Evolutionary conservation across 441 rosid species (phyloP).

Genomic region (Mallotus repandus): DNA sequence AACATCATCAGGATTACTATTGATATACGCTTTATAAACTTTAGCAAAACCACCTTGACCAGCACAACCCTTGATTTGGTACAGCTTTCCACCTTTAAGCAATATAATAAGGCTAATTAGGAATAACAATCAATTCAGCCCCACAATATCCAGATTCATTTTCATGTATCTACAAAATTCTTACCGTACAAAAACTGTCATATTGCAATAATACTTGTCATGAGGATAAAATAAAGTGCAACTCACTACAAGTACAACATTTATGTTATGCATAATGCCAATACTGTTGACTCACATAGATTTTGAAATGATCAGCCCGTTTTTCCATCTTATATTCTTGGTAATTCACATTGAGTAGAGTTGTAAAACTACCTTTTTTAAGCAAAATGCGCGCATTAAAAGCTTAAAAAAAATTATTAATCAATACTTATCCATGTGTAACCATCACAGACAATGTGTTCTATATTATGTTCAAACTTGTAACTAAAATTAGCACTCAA

Average conservation of each 20-base stretch:
- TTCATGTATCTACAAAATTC: neutral
- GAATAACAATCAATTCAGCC: neutral
- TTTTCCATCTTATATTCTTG: neutral
- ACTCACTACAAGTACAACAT: neutral
- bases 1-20: slow-evolving; percentile 67
- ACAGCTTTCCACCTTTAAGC: slow-evolving; percentile 72
- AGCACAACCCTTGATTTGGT: slow-evolving; percentile 92
- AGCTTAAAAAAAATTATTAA: neutral
- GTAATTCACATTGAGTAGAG: neutral
- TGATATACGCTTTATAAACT: slow-evolving; percentile 72
- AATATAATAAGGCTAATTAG: neutral
- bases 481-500: neutral
- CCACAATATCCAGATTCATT: neutral
- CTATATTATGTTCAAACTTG: too few relatives aligned
- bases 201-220: neutral
- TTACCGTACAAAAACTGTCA: neutral
- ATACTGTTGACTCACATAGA: neutral
- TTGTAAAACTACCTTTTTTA: neutral
- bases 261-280: neutral
- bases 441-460: neutral
- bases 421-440: neutral
- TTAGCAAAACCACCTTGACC: slow-evolving; percentile 91
- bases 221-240: neutral
- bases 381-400: neutral
- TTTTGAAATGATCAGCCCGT: neutral